Evolutionary conservation across 306 rosid species (phyloP).

Genomic region (Neltuma alba): DNA sequence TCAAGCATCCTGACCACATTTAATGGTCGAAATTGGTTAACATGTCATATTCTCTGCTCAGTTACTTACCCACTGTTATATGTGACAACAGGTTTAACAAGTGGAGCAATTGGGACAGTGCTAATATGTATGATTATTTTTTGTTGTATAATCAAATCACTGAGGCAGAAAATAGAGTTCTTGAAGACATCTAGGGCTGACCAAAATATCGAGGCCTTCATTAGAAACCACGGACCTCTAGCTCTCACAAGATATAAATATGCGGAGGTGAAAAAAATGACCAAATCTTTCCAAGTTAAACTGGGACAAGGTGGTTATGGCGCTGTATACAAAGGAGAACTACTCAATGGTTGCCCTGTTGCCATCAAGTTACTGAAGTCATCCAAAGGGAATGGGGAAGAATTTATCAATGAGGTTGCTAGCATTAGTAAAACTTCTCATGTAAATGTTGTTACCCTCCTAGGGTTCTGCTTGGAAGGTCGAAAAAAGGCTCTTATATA

Average conservation of each 20-base stretch:
- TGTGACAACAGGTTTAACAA: background rate
- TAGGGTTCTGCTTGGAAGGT: slow-evolving; percentile 39
- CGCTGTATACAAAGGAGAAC: slow-evolving; percentile 45
- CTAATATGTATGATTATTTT: background rate
- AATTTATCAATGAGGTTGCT: slow-evolving; percentile 54
- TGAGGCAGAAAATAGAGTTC: background rate
- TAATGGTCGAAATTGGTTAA: background rate
- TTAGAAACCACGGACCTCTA: slow-evolving; percentile 34
- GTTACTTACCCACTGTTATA: background rate
- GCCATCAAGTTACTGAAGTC: slow-evolving; percentile 50
- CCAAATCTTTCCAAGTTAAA: slow-evolving; percentile 42
- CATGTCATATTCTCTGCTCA: background rate
- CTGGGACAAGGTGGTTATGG: slow-evolving; percentile 58
- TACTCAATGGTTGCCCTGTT: slow-evolving; percentile 28
- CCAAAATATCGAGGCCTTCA: slow-evolving; percentile 39
- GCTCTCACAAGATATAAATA: slow-evolving; percentile 41
- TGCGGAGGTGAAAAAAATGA: slow-evolving; percentile 45
- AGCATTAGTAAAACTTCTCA: slow-evolving; percentile 58
- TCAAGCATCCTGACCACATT: background rate
- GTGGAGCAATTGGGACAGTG: background rate
- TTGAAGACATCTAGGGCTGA: background rate
- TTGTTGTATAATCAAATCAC: background rate
- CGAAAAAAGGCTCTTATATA: slow-evolving; percentile 34
- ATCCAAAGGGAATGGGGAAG: slow-evolving; percentile 53
- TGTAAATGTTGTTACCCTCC: slow-evolving; percentile 46